A percentile compares a stretch with the other conserved stretches of the same genome.
Conservation (phyloP, 2,329 filamentous ascomycete genomes). For the Aspergillus unguis region DNA sequence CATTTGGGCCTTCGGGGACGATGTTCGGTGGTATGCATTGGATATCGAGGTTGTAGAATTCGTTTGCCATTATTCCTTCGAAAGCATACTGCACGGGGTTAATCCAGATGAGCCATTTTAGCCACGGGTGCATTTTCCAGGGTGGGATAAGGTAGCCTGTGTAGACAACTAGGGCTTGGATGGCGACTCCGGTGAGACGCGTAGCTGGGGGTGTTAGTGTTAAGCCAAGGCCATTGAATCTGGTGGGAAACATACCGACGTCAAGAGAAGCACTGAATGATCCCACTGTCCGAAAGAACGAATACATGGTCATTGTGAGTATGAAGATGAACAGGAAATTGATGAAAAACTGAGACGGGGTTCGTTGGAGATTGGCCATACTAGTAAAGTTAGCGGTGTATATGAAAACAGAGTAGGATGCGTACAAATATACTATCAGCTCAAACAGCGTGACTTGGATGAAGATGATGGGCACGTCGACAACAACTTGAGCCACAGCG, state of each 20-base stretch:
- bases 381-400: conserved; percentile 21
- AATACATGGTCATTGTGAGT: conserved; percentile 55
- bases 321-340: conserved; percentile 54
- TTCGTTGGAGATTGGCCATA: conserved; percentile 55
- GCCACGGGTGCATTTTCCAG: conserved; percentile 62
- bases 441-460: conserved; percentile 59
- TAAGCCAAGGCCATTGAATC: background rate
- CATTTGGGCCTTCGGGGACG: conserved; percentile 52
- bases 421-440: conserved; percentile 58
- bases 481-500: conserved; percentile 56
- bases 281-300: conserved; percentile 51
- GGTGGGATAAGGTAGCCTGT: conserved; percentile 33
- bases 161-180: conserved; percentile 57
- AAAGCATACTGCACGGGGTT: conserved; percentile 69
- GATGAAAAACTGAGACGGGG: conserved; percentile 62
- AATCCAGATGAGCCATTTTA: conserved; percentile 63
- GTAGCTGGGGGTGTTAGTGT: conserved; percentile 31
- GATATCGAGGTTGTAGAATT: conserved; percentile 60
- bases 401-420: background rate
- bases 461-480: conserved; percentile 57
- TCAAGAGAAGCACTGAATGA: conserved; percentile 51
- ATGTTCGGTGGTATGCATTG: conserved; percentile 55
- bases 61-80: conserved; percentile 66
- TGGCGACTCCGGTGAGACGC: conserved; percentile 48
- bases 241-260: conserved; percentile 34